Evolutionary conservation across 2,329 filamentous ascomycete genomes (phyloP).

Genomic region (Talaromyces funiculosus): DNA sequence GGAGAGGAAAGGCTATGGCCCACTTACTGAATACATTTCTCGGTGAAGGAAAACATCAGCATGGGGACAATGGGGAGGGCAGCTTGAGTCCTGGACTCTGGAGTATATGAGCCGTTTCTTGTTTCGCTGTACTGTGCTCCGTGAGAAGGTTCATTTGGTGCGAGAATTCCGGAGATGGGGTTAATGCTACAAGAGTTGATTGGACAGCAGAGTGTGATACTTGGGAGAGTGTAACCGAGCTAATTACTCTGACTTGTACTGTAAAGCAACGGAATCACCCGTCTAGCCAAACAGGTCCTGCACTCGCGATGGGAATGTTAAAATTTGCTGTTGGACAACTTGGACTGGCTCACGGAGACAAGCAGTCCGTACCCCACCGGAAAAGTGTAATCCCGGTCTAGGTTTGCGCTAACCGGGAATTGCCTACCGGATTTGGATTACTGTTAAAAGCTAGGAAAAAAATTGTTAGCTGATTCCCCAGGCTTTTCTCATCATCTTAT

Average conservation of each 20-base stretch:
- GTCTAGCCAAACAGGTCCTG: no score
- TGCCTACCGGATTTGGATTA: not conserved
- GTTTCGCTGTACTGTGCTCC: slow-evolving; percentile 1
- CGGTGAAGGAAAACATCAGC: not conserved
- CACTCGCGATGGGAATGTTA: not conserved
- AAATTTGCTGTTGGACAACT: not conserved
- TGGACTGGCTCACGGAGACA: not conserved
- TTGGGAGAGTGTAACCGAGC: no score
- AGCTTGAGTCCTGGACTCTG: not conserved
- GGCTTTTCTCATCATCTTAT: no score
- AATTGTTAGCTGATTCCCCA: no score
- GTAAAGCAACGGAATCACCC: not conserved
- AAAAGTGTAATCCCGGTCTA: not conserved
- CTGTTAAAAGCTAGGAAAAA: not conserved
- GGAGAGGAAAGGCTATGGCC: not conserved
- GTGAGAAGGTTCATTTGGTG: not conserved
- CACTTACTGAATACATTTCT: not conserved
- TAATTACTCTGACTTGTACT: not conserved
- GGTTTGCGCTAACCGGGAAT: not conserved
- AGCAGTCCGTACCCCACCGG: not conserved
- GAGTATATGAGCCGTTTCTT: not conserved
- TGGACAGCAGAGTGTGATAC: no score
- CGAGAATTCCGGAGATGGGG: not conserved
- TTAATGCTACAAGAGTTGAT: no score
- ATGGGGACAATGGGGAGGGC: no score